These are phyloP conservation scores for Cladosporium sp. DNA, from an alignment of 2,329 filamentous ascomycete genomes.

Conservation along the genomic window DNA sequence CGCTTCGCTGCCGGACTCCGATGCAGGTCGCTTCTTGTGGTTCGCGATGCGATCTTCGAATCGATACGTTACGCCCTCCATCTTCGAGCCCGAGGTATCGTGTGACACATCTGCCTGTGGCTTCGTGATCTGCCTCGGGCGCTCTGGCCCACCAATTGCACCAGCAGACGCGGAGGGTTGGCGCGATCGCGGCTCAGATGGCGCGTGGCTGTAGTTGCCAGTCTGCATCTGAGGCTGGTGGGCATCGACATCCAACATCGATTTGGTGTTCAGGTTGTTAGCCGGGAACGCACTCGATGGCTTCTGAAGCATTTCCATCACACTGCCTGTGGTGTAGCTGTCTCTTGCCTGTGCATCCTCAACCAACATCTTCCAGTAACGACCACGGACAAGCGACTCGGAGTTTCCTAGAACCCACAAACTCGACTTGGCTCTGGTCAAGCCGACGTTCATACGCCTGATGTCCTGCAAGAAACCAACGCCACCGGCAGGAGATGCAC, in stretches of 20 bases:
- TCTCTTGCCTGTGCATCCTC: constrained; percentile 71
- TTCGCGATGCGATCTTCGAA: constrained; percentile 28
- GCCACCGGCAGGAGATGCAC: constrained; percentile 84
- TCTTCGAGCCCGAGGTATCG: constrained; percentile 20
- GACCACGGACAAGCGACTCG: constrained; percentile 74
- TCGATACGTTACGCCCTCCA: constrained; percentile 34
- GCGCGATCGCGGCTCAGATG: background rate
- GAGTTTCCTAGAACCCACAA: constrained; percentile 96
- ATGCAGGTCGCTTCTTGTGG: constrained; percentile 16
- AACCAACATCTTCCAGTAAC: constrained; percentile 87
- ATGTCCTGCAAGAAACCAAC: constrained; percentile 99
- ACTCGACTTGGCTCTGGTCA: constrained; percentile 93
- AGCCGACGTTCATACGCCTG: constrained; percentile 96
- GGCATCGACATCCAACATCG: constrained; percentile 23
- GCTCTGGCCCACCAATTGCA: background rate
- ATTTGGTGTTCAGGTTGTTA: constrained; percentile 15
- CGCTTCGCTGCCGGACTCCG: constrained; percentile 14
- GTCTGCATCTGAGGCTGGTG: constrained; percentile 9
- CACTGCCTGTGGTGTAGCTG: constrained; percentile 68
- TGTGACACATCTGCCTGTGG: background rate
- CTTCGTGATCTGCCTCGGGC: background rate
- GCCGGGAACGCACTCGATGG: constrained; percentile 44
- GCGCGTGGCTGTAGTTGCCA: background rate
- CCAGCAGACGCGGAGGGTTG: background rate
- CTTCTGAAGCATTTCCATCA: constrained; percentile 51